Evolutionary conservation across 2,329 filamentous ascomycete species (phyloP), one percentile per base, ranked within the genome.

Genomic region (Aureobasidium vineae): DNA sequence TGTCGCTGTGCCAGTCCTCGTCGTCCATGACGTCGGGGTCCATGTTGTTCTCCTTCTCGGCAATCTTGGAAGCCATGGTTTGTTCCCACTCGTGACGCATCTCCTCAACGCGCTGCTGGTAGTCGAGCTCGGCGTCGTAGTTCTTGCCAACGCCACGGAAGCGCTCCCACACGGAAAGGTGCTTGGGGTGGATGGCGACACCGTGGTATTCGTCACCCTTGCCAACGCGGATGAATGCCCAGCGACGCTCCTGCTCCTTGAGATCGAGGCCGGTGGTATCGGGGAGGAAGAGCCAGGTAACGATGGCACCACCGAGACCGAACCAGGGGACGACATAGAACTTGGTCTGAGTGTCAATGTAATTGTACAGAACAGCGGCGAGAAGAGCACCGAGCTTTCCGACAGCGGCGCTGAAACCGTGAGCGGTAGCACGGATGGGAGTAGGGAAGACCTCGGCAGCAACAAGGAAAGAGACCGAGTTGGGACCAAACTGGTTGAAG

Each of bases 401-500:
- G 65, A 90, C 83, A 66, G 92, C 94, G 70, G 94, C 94, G n/a
- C 91, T 92, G 80, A 97, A 91, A 66, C 94, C 94, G 83, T 98
- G 94, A 61, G 94, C 94, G 21, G 91, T 92, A 71, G 94, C 94
- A 73, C 94, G 92, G 72, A 98, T 88, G 11, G 93, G 91, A 0
- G 93, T 97, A 11, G 94, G 94, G 84, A 91, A 98, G n/a, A 97
- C 92, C 78, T 98, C 94, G 50, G 92, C 94, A 50, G 94, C 94
- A 41, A 96, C 91, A 71, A 98, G 86, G 90, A 98, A 98, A 69
- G 93, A 97, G 73, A 97, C 92, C 54, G 88, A 89, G 85, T 98
- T 98, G 79, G 94, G 94, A 15, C 94, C 94, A 75, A 98, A 98
- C 77, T 98, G 94, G 85, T 97, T 97, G 88, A 98, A 98, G 84